Percentiles rank a stretch among this genome's conserved stretches.
phyloP scores from a whole-genome alignment of 2,329 filamentous ascomycete genomes.

The Iodosphaeria phyllophila region DNA sequence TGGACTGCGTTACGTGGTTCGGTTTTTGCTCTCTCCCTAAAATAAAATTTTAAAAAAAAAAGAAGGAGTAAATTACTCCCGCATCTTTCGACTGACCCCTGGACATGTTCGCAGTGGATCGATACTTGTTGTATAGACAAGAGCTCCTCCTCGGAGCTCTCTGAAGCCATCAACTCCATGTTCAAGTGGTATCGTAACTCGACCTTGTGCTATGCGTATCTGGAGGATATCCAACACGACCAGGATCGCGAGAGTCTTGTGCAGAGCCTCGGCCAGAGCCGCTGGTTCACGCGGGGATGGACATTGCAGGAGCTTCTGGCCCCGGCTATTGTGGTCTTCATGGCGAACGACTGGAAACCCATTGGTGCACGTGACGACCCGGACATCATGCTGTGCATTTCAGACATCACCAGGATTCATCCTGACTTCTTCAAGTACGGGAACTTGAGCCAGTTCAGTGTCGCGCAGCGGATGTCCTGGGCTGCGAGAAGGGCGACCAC shows the following conservation, averaged over 20 bases:
- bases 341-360: neutral
- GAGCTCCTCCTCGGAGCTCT: slow-evolving; percentile 1
- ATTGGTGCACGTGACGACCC: neutral
- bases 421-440: no score
- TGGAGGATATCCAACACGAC: neutral
- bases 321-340: neutral
- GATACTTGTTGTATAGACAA: slow-evolving; percentile 2
- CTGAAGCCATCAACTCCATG: slow-evolving; percentile 2
- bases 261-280: neutral
- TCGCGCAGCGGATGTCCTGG: slow-evolving; percentile 3
- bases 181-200: slow-evolving; percentile 1
- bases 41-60: no score
- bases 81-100: no score
- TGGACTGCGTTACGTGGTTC: slow-evolving; percentile 1
- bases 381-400: no score
- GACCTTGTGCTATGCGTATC: slow-evolving; percentile 1
- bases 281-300: slow-evolving; percentile 2
- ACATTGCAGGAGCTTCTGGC: slow-evolving; percentile 2
- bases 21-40: no score
- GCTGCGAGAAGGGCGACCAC: slow-evolving; percentile 4
- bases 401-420: slow-evolving; percentile 1
- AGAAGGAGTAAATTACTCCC: no score
- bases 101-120: no score
- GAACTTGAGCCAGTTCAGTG: no score
- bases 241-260: neutral